A percentile compares a stretch with the other conserved stretches of the same genome.
These are phyloP conservation scores for Backusella tarrabulga DNA, from an alignment of 192 early-diverging fungal genomes.

Conservation along the genomic window DNA sequence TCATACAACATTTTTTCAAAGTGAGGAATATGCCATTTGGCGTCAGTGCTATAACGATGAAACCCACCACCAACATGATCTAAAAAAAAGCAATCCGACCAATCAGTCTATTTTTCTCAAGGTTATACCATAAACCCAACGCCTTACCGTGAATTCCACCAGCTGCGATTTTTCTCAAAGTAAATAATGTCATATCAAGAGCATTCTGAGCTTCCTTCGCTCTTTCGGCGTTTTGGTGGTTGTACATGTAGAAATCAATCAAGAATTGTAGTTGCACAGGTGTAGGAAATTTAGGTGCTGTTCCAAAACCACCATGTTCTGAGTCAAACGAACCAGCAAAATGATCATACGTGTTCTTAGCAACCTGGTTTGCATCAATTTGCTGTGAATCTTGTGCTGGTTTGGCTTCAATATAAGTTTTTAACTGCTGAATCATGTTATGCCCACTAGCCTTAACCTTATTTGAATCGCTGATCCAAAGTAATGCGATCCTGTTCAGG, in stretches of 20 bases:
- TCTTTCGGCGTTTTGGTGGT: slow-evolving; percentile 5
- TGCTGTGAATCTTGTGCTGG: neutral
- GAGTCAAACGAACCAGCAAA: slow-evolving; percentile 42
- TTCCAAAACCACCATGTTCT: slow-evolving; percentile 54
- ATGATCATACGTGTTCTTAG: slow-evolving; percentile 38
- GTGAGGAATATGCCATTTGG: slow-evolving; percentile 60
- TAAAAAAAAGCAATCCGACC: neutral
- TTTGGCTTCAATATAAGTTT: slow-evolving; percentile 18
- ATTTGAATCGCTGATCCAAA: slow-evolving; percentile 42
- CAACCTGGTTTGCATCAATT: slow-evolving; percentile 18
- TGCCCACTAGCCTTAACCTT: slow-evolving; percentile 34
- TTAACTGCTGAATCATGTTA: slow-evolving; percentile 42
- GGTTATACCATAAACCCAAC: neutral
- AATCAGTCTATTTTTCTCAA: neutral
- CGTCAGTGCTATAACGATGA: slow-evolving; percentile 40
- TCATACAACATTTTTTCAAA: slow-evolving; percentile 77
- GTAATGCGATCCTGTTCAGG: slow-evolving; percentile 24
- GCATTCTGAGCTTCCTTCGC: slow-evolving; percentile 21
- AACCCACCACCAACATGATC: slow-evolving; percentile 54
- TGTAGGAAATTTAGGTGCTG: slow-evolving; percentile 63
- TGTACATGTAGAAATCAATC: slow-evolving; percentile 42
- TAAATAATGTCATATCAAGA: slow-evolving; percentile 41
- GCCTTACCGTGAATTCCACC: slow-evolving; percentile 47
- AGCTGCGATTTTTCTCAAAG: slow-evolving; percentile 40
- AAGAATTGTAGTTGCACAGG: slow-evolving; percentile 57